phyloP scores from a whole-genome alignment of 306 rosid genomes.

The Oxytropis ochrocephala region DNA sequence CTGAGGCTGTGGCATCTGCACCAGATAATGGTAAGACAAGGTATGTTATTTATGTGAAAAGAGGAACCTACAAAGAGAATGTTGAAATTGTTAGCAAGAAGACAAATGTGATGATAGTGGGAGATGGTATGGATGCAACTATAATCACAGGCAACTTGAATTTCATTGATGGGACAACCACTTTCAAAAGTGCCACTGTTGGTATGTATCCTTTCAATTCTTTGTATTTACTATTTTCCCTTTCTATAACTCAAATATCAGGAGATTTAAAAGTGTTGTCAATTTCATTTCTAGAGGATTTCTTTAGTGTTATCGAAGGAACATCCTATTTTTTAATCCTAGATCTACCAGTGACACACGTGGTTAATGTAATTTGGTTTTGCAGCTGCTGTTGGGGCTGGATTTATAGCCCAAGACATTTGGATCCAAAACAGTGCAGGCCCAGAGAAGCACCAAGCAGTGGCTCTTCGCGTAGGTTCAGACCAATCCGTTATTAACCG shows the following conservation, averaged over 20 bases:
- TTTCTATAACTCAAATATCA: too few species aligned
- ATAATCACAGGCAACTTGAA: constrained; percentile 60
- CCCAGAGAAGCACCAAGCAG: constrained; percentile 63
- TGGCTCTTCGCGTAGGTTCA: constrained; percentile 62
- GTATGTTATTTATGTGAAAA: constrained; percentile 56
- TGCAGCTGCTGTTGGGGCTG: constrained; percentile 70
- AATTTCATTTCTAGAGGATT: too few species aligned
- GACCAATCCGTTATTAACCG: constrained; percentile 62
- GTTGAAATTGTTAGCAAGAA: constrained; percentile 43
- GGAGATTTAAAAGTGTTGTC: too few species aligned
- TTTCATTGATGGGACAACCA: constrained; percentile 40
- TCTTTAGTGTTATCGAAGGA: too few species aligned
- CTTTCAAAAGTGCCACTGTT: constrained; percentile 55
- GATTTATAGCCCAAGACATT: constrained; percentile 67
- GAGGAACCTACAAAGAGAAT: constrained; percentile 52
- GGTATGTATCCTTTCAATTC: constrained; percentile 28
- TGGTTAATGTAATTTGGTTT: too few species aligned
- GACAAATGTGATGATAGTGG: constrained; percentile 55
- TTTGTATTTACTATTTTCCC: background rate
- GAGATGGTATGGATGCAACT: constrained; percentile 65
- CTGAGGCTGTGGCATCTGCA: constrained; percentile 52
- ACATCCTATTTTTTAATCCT: too few species aligned
- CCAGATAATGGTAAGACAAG: constrained; percentile 45
- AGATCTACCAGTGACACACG: too few species aligned
- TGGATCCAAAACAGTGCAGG: constrained; percentile 67